A percentile compares a stretch with the other conserved stretches of the same genome.
Evolutionary conservation across 345 rosid species (phyloP).

Genomic region (Populus euphratica): DNA sequence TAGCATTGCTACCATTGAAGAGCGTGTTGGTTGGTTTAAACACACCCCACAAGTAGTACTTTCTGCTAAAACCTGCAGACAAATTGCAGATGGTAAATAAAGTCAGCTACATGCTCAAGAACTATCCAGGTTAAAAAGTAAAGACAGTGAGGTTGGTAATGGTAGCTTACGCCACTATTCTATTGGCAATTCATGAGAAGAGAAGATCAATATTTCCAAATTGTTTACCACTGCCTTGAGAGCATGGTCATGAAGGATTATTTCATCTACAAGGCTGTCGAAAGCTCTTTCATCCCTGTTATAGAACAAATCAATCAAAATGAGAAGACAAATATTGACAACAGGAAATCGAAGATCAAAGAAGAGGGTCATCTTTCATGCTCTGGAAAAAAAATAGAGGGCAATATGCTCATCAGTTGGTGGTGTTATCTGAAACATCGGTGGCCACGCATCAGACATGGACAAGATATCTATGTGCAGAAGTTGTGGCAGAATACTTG

Average conservation of each 20-base stretch:
- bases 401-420: conserved; percentile 7
- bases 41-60: conserved; percentile 22
- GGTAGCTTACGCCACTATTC: conserved; percentile 21
- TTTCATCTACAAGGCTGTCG: conserved; percentile 13
- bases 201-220: conserved; percentile 18
- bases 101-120: neutral
- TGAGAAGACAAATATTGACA: neutral
- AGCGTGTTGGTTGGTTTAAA: neutral
- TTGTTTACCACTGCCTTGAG: conserved; percentile 17
- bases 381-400: conserved; percentile 24
- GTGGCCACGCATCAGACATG: conserved; percentile 13
- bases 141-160: neutral
- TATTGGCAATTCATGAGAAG: conserved; percentile 12
- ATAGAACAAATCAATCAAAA: neutral
- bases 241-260: conserved; percentile 19
- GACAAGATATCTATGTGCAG: neutral
- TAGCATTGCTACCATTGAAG: neutral
- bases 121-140: neutral
- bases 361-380: conserved; percentile 11
- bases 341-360: neutral
- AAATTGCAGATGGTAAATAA: neutral
- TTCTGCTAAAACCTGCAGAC: conserved; percentile 16
- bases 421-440: conserved; percentile 10
- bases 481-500: conserved; percentile 4
- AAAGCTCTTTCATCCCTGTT: conserved; percentile 24